Evolutionary conservation across 78 protist genomes (phyloP), one percentile per base, ranked within the genome.

Genomic region (Tieghemostelium lacteum): DNA sequence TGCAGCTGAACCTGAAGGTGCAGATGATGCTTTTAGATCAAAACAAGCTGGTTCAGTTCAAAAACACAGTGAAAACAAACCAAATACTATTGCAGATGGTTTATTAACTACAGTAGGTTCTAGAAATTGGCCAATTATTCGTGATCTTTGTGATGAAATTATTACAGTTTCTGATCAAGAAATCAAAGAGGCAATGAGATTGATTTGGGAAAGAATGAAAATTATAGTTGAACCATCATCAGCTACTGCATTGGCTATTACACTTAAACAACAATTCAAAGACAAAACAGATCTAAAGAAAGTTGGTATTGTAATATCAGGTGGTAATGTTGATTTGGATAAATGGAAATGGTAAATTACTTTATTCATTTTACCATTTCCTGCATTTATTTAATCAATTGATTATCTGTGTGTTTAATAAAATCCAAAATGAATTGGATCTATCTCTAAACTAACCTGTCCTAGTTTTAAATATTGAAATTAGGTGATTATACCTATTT

Each of bases 181-280:
- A 66, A 87, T 95, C 37, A 83, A 76, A 61, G n/a, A n/a, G 19
- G 95, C 95, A 20, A 72, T 95, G 94, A 75, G 73, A 45, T 72
- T 96, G 69, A 88, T 96, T 29, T 94, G 87, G 92, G 96, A 95
- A 72, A 73, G 97, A 50, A 88, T 87, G 96, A 96, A 96, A 76
- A 60, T 93, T 1, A 95, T 96, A 26, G 57, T 96, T 22, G 97
- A 96, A 71, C 97, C 97, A 34, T 80, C 94, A 29, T 86, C 96
- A 0, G 96, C 95, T 6, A 92, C 93, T 3, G 57, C 64, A 1
- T 64, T 94, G 14, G 97, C 96, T 4, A 97, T 83, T 1, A 20
- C 75, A n/a, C 19, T 94, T 26, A 52, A 88, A 37, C 16, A 57
- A 7, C 33, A 7, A 57, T 57, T 57, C 16, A 57, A 57, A 66